Evolutionary conservation across 2,329 filamentous ascomycete genomes (phyloP).

Genomic region (Rhinocladiella similis): DNA sequence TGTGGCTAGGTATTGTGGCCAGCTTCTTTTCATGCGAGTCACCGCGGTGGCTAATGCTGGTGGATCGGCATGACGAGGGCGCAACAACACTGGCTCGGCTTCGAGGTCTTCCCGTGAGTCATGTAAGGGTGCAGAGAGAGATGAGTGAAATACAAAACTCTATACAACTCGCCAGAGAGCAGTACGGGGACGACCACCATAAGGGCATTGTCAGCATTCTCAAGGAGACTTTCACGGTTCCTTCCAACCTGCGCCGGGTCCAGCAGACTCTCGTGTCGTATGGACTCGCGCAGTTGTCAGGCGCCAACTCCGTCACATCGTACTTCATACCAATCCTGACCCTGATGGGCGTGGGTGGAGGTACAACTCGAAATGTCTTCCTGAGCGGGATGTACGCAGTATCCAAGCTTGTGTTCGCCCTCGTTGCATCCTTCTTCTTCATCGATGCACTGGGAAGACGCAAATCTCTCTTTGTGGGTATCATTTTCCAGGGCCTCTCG

Average conservation of each 20-base stretch:
- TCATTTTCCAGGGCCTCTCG: conserved; percentile 41
- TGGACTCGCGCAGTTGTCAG: conserved; percentile 45
- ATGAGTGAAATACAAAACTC: conserved; percentile 33
- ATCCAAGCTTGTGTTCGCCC: conserved; percentile 44
- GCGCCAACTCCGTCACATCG: conserved; percentile 46
- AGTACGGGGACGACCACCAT: conserved; percentile 3
- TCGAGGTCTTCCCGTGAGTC: conserved; percentile 34
- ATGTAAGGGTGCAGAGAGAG: conserved; percentile 32
- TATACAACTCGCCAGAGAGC: conserved; percentile 24
- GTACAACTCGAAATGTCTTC: conserved; percentile 37
- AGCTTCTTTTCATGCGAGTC: conserved; percentile 38
- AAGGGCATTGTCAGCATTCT: conserved; percentile 29
- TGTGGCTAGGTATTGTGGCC: conserved; percentile 29
- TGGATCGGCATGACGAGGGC: conserved; percentile 33
- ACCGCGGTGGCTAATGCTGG: conserved; percentile 39
- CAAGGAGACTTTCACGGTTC: conserved; percentile 40
- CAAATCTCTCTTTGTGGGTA: conserved; percentile 39
- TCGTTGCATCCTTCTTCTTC: conserved; percentile 47
- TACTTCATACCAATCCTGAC: conserved; percentile 47
- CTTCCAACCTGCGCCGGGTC: conserved; percentile 42
- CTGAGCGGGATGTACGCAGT: conserved; percentile 46
- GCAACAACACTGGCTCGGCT: conserved; percentile 31
- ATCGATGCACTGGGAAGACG: conserved; percentile 47
- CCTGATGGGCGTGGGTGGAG: conserved; percentile 37
- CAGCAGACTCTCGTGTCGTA: conserved; percentile 42